Evolutionary conservation across 2,329 filamentous ascomycete genomes (phyloP), one percentile per base, ranked within the genome.

Genomic region (Clonostachys rhizophaga): DNA sequence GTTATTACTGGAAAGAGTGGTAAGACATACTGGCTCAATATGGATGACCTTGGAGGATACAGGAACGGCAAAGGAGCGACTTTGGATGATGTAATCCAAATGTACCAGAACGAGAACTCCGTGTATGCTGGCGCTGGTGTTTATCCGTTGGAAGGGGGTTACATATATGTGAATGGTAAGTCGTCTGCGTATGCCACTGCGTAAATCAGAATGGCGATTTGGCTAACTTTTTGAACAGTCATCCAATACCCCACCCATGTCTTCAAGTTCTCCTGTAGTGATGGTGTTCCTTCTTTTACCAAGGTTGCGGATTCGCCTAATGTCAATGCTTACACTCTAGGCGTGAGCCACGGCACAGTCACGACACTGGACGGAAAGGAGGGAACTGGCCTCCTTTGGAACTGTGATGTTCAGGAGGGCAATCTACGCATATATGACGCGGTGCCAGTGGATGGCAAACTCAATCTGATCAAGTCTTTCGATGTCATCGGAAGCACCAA

Each of bases 341-440:
- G 79, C 30, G 75, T 79, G 34, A 73, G 77, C 24, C 78, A 82
- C 49, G 76, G 76, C 18, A 79, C 78, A 0, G 74, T 73, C 0
- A 83, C 79, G 0, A 78, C 78, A 0, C 64, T 81, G 42, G 70
- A 76, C 45, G 74, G 72, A 5, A 66, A 79, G 52, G 58, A 67
- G 3, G 79, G 78, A 4, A 80, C 76, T 2, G 79, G 78, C 24
- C 68, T 83, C 1, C 57, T 81, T 6, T 83, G 79, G 79, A 71
- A 71, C 2, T 72, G 70, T 2, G 79, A 83, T 47, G 75, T 81
- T 0, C 72, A 81, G 51, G 76, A 75, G 6, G 62, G 64, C 7
- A 74, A 75, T 48, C 65, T 81, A 10, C 68, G 74, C 17, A 68
- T 79, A 34, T 81, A 79, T 53, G 68, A 78, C 18, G 72, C 77